These are phyloP conservation scores for Vanrija pseudolonga DNA, from an alignment of 1,284 basidiomycete species.

Conservation along the genomic window DNA sequence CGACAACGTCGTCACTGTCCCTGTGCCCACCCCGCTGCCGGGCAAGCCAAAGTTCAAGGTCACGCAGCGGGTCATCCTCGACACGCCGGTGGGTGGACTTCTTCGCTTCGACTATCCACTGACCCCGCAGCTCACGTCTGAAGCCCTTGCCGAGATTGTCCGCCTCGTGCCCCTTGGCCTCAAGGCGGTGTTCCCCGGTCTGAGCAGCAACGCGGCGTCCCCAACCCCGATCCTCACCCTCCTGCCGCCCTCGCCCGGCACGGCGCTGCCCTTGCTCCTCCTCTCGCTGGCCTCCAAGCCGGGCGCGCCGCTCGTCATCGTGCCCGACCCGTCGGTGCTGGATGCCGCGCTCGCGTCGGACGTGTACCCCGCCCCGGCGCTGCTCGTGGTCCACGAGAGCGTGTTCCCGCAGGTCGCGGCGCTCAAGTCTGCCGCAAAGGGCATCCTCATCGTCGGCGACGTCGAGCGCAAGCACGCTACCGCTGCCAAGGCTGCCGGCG, in stretches of 20 bases:
- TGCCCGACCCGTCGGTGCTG: conserved; percentile 28
- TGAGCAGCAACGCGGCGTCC: conserved; percentile 8
- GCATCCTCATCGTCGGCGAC: conserved; percentile 38
- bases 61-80: conserved; percentile 35
- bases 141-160: conserved; percentile 32
- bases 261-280: conserved; percentile 36
- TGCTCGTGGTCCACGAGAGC: conserved; percentile 34
- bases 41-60: conserved; percentile 9
- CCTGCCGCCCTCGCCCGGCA: conserved; percentile 33
- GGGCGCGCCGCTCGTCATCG: conserved; percentile 29
- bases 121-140: conserved; percentile 18
- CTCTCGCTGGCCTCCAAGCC: conserved; percentile 32
- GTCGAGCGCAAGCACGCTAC: conserved; percentile 11
- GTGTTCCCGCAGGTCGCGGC: conserved; percentile 23
- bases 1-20: conserved; percentile 26
- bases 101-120: background rate
- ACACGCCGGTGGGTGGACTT: conserved; percentile 26
- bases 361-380: conserved; percentile 24
- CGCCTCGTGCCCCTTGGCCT: conserved; percentile 37
- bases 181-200: conserved; percentile 32
- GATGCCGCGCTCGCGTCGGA: conserved; percentile 16
- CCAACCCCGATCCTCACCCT: conserved; percentile 29
- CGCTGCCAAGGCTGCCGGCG: background rate
- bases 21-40: conserved; percentile 3
- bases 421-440: conserved; percentile 2